Conservation (phyloP, 2,329 filamentous ascomycete genomes). For the Colletotrichum caudatum region DNA sequence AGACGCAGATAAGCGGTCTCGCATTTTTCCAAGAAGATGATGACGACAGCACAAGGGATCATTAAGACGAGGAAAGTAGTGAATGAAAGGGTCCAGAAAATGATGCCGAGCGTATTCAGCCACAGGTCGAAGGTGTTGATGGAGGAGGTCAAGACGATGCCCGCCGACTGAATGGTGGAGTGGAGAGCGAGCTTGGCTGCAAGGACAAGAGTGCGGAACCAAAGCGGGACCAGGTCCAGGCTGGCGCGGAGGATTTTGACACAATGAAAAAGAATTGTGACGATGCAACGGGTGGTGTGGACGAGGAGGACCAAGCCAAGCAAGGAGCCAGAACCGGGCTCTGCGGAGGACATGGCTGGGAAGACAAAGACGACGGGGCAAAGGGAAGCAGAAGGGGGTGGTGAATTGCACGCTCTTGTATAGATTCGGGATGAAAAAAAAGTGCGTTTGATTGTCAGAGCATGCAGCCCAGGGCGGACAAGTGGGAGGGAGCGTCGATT, state of each 20-base stretch:
- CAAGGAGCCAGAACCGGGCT: slow-evolving; percentile 12
- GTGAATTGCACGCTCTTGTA: not conserved
- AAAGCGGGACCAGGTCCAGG: slow-evolving; percentile 3
- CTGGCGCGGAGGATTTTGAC: slow-evolving; percentile 8
- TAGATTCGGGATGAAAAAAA: slow-evolving; percentile 11
- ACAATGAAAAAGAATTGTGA: not conserved
- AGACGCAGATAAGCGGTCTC: slow-evolving; percentile 33
- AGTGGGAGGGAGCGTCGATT: not conserved
- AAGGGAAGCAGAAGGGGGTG: not conserved
- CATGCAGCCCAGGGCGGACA: not conserved
- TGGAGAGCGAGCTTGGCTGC: not conserved
- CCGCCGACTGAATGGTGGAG: not conserved
- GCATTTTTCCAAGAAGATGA: slow-evolving; percentile 31
- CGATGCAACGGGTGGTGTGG: slow-evolving; percentile 19
- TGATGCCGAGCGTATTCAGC: not conserved
- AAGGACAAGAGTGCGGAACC: not conserved
- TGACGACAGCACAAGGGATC: not conserved
- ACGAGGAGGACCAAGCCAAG: slow-evolving; percentile 21
- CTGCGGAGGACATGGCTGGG: slow-evolving; percentile 21
- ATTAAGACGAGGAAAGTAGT: slow-evolving; percentile 9
- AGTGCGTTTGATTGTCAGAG: not conserved
- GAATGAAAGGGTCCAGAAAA: slow-evolving; percentile 14
- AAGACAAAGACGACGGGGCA: not conserved
- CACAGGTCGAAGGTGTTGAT: not conserved
- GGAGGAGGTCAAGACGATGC: not conserved